Percentiles rank a stretch among this genome's conserved stretches.
Conservation (phyloP, 257 asterid genomes). For the Rehmannia glutinosa region DNA sequence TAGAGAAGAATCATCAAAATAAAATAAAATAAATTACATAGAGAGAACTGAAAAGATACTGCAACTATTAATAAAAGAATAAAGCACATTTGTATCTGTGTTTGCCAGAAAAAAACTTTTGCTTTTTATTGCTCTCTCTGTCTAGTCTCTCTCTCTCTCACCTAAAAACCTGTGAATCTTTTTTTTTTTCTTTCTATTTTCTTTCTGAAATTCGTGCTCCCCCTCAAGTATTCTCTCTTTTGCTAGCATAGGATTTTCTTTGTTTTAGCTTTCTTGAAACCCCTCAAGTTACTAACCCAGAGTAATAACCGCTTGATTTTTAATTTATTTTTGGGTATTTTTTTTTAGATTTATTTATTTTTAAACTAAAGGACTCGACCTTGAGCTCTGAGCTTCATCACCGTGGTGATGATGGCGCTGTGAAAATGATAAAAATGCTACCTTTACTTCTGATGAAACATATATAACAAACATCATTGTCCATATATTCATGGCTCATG, state of each 20-base stretch:
- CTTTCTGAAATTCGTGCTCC: slow-evolving; percentile 49
- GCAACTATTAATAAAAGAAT: slow-evolving; percentile 19
- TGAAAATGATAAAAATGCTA: slow-evolving; percentile 17
- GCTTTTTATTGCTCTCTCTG: slow-evolving; percentile 40
- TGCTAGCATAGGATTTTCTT: not conserved
- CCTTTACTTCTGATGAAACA: slow-evolving; percentile 20
- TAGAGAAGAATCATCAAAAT: too few species aligned
- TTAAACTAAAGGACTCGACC: slow-evolving; percentile 19
- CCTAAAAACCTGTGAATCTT: slow-evolving; percentile 19
- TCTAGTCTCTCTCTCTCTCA: slow-evolving; percentile 16
- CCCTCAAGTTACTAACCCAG: slow-evolving; percentile 1
- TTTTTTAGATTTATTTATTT: not conserved
- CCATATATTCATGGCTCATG: slow-evolving; percentile 61
- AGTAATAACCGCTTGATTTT: slow-evolving; percentile 1
- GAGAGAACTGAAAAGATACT: slow-evolving; percentile 23
- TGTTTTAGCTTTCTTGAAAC: slow-evolving; percentile 21
- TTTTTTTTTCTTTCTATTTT: slow-evolving; percentile 24
- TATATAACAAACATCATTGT: slow-evolving; percentile 3
- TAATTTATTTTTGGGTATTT: not conserved
- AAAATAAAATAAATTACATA: not conserved
- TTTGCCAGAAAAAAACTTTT: slow-evolving; percentile 49
- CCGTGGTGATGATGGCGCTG: slow-evolving; percentile 19
- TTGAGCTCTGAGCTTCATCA: slow-evolving; percentile 24
- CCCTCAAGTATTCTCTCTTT: slow-evolving; percentile 18
- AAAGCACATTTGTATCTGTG: slow-evolving; percentile 41